Evolutionary conservation across 192 early-diverging fungal species (phyloP), one percentile per base, ranked within the genome.

Genomic region (Gonapodya prolifera): DNA sequence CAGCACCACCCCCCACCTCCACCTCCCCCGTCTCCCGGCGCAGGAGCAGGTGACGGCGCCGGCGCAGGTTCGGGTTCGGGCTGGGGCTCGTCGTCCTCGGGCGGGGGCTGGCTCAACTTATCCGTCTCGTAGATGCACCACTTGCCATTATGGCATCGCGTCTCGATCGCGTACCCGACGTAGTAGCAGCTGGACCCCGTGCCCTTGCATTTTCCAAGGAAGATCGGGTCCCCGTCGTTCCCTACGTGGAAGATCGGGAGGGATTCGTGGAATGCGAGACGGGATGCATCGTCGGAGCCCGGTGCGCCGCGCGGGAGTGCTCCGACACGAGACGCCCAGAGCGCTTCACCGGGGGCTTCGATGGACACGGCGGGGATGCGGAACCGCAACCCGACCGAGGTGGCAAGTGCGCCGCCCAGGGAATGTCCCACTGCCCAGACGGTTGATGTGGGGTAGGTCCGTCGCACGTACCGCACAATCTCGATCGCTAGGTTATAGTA

Each of bases 241-340:
- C 95, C 96, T 79, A 96, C 82, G 76, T 98, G 97, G 80, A 89
- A 98, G 33, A 97, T 89, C n/a, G n/a, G n/a, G n/a, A n/a, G n/a
- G n/a, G n/a, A n/a, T n/a, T n/a, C n/a, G n/a, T n/a, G n/a, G n/a
- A n/a, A n/a, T n/a, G n/a, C n/a, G n/a, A n/a, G n/a, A 31, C 35
- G 33, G 35, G n/a, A 31, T n/a, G 28, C n/a, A 8, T 33, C 73
- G 8, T 75, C 29, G 30, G 73, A 13, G 34, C 30, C 77, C 0
- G 84, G 76, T 2, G 81, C 81, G n/a, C n/a, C n/a, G n/a, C n/a
- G n/a, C 17, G 84, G 86, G 16, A 88, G 91, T 70, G 98, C 83
- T 76, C 96, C 95, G 16, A 98, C 81, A 30, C 96, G 86, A 35
- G 78, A 33, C 1, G 97, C 91, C 8, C 93, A 91, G 71, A 92